phyloP scores from a whole-genome alignment of 768 basidiomycete genomes.

The Boletus speciosus region DNA sequence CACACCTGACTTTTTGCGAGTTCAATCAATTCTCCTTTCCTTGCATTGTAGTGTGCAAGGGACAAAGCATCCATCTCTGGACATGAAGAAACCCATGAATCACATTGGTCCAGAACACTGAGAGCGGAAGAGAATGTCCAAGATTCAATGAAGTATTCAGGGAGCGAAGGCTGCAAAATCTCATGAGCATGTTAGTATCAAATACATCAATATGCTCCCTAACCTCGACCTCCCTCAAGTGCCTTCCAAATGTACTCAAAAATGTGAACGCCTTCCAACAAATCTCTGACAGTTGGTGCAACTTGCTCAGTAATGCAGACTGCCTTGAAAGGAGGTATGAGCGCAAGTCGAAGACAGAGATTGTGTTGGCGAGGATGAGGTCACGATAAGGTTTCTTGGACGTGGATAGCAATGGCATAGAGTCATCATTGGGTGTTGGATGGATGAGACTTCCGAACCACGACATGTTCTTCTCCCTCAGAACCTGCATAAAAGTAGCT shows the following conservation, averaged over 20 bases:
- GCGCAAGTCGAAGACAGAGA: conserved; percentile 92
- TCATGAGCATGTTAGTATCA: conserved; percentile 17
- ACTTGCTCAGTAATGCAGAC: conserved; percentile 67
- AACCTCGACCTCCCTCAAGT: conserved; percentile 75
- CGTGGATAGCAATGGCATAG: conserved; percentile 71
- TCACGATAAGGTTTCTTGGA: conserved; percentile 85
- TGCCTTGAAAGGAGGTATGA: conserved; percentile 88
- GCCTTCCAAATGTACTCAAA: conserved; percentile 70
- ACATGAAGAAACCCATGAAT: conserved; percentile 58
- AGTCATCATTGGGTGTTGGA: conserved; percentile 69
- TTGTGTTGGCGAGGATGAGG: conserved; percentile 83
- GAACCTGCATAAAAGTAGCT: conserved; percentile 67
- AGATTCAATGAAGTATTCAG: conserved; percentile 78
- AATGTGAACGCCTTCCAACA: conserved; percentile 71
- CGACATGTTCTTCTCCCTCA: conserved; percentile 78
- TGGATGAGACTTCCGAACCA: conserved; percentile 91
- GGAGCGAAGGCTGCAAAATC: conserved; percentile 43
- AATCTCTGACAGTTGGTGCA: conserved; percentile 67
- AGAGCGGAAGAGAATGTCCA: conserved; percentile 93
- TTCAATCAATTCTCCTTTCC: conserved; percentile 85
- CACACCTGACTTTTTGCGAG: conserved; percentile 83
- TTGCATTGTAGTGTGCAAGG: conserved; percentile 59
- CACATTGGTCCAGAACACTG: conserved; percentile 77
- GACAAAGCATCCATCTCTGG: conserved; percentile 44
- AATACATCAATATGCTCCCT: conserved; percentile 9